A percentile compares a stretch with the other conserved stretches of the same genome.
Conservation (phyloP, 441 rosid species). For the Hura crepitans region DNA sequence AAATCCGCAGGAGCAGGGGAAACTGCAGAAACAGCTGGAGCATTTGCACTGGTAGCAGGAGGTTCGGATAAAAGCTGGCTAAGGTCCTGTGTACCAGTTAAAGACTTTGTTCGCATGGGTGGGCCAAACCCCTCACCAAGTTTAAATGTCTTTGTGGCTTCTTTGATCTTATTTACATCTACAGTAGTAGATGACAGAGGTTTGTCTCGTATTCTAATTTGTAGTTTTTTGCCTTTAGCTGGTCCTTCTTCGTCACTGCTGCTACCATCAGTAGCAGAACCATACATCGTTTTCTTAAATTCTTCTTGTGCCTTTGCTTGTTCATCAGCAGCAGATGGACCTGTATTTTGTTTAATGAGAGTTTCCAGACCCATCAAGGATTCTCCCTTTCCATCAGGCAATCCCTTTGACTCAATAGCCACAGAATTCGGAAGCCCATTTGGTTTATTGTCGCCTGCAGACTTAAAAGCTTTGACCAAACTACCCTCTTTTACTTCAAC, state of each 20-base stretch:
- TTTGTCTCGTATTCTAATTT: constrained; percentile 87
- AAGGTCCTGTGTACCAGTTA: constrained; percentile 60
- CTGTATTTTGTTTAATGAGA: constrained; percentile 41
- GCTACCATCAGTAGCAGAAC: constrained; percentile 76
- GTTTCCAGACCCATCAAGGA: constrained; percentile 81
- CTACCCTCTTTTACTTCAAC: constrained; percentile 84
- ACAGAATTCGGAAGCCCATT: constrained; percentile 40
- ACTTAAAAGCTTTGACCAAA: constrained; percentile 61
- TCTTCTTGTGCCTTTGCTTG: constrained; percentile 98
- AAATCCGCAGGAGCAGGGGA: constrained; percentile 63
- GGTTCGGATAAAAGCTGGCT: constrained; percentile 54
- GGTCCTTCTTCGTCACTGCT: constrained; percentile 93
- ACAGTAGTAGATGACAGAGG: constrained; percentile 68
- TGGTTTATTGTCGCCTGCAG: constrained; percentile 44
- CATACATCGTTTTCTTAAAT: constrained; percentile 90
- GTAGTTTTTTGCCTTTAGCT: constrained; percentile 65
- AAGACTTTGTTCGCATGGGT: constrained; percentile 64
- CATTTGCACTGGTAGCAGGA: constrained; percentile 33
- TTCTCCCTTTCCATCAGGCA: constrained; percentile 46
- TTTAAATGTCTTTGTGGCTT: constrained; percentile 79
- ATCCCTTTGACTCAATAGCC: constrained; percentile 43
- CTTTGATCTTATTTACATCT: constrained; percentile 91
- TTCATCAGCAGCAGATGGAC: constrained; percentile 59
- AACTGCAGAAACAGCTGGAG: constrained; percentile 39
- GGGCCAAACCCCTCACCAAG: constrained; percentile 82